Evolutionary conservation across 164 flowering plant species (phyloP).

Genomic region (Dillenia turbinata): DNA sequence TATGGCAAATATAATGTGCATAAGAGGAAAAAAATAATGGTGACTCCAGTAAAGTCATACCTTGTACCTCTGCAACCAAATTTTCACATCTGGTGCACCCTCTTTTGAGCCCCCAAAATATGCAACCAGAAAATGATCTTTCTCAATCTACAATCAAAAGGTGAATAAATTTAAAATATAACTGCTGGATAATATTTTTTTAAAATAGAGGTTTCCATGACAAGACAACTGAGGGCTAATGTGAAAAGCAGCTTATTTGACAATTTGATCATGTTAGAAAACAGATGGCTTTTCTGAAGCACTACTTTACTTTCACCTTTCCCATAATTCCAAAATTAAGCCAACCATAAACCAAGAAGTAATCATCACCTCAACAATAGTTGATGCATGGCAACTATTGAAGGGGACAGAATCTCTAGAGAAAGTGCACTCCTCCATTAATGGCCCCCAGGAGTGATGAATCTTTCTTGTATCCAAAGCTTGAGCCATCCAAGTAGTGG

Average conservation of each 20-base stretch:
- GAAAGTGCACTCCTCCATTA: constrained; percentile 72
- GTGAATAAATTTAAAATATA: background rate
- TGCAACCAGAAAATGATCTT: constrained; percentile 72
- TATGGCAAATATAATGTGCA: no score
- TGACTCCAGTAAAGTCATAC: constrained; percentile 17
- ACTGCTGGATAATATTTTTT: background rate
- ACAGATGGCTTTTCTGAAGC: no score
- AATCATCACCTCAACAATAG: constrained; percentile 76
- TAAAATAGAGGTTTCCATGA: background rate
- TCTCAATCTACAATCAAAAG: constrained; percentile 44
- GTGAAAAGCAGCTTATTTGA: no score
- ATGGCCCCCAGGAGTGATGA: constrained; percentile 7
- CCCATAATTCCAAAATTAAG: no score
- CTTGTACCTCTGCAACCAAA: constrained; percentile 83
- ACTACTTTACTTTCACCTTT: no score
- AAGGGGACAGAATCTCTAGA: constrained; percentile 63
- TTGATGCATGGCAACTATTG: constrained; percentile 91
- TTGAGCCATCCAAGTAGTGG: background rate
- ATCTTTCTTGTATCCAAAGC: background rate
- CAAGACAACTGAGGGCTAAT: background rate
- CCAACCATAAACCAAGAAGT: background rate
- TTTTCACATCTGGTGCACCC: constrained; percentile 92
- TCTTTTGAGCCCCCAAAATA: constrained; percentile 85
- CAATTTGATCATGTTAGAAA: background rate
- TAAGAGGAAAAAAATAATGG: no score